phyloP scores from a whole-genome alignment of 768 basidiomycete genomes.

The Mycena indigotica region DNA sequence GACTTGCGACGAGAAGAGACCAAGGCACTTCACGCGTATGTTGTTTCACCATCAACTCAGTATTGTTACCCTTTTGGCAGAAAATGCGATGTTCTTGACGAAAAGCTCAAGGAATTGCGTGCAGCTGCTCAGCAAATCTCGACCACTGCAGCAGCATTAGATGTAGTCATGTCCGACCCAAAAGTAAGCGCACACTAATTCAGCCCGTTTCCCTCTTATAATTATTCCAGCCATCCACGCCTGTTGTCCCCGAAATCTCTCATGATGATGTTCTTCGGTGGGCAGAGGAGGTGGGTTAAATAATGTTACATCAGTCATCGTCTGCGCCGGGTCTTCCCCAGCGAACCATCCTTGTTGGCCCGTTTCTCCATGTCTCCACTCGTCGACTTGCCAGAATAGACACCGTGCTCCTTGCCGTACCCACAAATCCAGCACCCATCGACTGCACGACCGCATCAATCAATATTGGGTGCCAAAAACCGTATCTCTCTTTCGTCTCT shows the following conservation, averaged over 20 bases:
- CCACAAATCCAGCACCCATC: slow-evolving; percentile 48
- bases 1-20: slow-evolving; percentile 77
- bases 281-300: slow-evolving; percentile 32
- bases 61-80: slow-evolving; percentile 35
- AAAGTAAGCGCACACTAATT: neutral
- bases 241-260: neutral
- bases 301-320: slow-evolving; percentile 32
- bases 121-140: slow-evolving; percentile 29
- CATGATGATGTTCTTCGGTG: slow-evolving; percentile 27
- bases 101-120: slow-evolving; percentile 60
- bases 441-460: slow-evolving; percentile 57
- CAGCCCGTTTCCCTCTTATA: neutral
- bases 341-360: slow-evolving; percentile 37
- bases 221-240: neutral
- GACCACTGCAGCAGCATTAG: neutral
- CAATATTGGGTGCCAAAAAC: slow-evolving; percentile 44
- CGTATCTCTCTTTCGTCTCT: slow-evolving; percentile 31
- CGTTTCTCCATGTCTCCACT: slow-evolving; percentile 50
- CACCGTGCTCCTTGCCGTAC: slow-evolving; percentile 52
- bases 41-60: slow-evolving; percentile 4
- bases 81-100: slow-evolving; percentile 72
- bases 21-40: slow-evolving; percentile 65
- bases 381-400: slow-evolving; percentile 46
- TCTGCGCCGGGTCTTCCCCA: slow-evolving; percentile 47
- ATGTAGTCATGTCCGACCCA: neutral